These are phyloP conservation scores for Chalciporus chontae DNA, from an alignment of 768 basidiomycete genomes.

Conservation along the genomic window DNA sequence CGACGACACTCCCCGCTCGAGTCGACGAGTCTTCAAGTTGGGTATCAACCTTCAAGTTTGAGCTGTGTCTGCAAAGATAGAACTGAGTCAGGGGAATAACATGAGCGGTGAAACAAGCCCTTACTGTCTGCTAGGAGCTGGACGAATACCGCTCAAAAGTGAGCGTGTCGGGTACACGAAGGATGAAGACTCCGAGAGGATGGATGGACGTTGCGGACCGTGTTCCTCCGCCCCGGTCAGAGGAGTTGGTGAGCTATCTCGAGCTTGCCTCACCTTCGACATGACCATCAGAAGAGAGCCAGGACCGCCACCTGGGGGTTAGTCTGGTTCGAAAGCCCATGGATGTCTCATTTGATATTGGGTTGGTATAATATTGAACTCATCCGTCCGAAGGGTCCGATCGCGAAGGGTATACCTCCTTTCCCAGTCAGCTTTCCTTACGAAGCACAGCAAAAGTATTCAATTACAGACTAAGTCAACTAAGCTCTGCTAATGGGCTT, in stretches of 20 bases:
- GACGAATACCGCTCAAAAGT: slow-evolving; percentile 37
- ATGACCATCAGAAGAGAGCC: background rate
- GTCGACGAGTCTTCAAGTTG: background rate
- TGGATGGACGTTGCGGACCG: background rate
- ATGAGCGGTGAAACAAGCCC: background rate
- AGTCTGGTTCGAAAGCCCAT: background rate
- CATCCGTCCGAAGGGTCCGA: too few species aligned
- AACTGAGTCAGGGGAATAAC: too few species aligned
- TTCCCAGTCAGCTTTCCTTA: too few species aligned
- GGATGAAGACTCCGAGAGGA: background rate
- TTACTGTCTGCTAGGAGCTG: slow-evolving; percentile 15
- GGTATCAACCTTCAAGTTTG: background rate
- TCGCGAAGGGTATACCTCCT: too few species aligned
- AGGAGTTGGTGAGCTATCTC: too few species aligned
- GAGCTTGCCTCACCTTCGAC: background rate
- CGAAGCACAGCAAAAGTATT: too few species aligned
- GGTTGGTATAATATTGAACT: too few species aligned
- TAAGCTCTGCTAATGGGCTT: too few species aligned
- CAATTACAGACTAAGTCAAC: too few species aligned
- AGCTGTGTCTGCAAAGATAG: background rate
- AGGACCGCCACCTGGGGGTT: too few species aligned
- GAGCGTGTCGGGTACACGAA: slow-evolving; percentile 42
- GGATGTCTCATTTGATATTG: background rate
- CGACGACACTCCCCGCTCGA: too few species aligned
- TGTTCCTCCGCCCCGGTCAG: background rate